A percentile compares a stretch with the other conserved stretches of the same genome.
Conservation (phyloP, 2,329 filamentous ascomycete genomes). For the Piedraia hortae region DNA sequence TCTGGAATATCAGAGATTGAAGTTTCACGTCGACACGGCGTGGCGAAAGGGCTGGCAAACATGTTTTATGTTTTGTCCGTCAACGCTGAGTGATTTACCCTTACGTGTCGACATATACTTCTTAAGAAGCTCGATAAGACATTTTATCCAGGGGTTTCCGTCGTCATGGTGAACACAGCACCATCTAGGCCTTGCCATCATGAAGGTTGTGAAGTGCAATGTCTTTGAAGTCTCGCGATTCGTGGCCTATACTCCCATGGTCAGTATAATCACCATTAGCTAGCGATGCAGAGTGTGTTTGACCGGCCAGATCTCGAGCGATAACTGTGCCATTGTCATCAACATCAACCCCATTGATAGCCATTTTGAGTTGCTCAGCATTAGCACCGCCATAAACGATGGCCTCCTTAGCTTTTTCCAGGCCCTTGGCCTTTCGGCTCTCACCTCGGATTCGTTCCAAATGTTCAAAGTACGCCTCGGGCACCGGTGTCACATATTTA, state of each 20-base stretch:
- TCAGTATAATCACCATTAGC: constrained; percentile 7
- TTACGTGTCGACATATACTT: too few relatives aligned
- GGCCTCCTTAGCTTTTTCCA: constrained; percentile 35
- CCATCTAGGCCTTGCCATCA: too few relatives aligned
- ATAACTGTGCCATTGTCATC: constrained; percentile 29
- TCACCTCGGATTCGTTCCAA: constrained; percentile 45
- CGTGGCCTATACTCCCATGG: constrained; percentile 2
- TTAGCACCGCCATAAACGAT: constrained; percentile 35
- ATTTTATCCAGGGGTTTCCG: too few relatives aligned
- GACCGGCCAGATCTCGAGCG: constrained; percentile 16
- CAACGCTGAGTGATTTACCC: too few relatives aligned
- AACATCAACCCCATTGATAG: constrained; percentile 32
- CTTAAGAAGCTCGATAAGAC: too few relatives aligned
- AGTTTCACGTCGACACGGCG: too few relatives aligned
- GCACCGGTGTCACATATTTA: constrained; percentile 56
- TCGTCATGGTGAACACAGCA: too few relatives aligned
- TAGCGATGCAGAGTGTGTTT: constrained; percentile 3
- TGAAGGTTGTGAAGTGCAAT: constrained; percentile 32
- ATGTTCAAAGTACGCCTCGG: constrained; percentile 57
- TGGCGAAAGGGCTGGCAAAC: too few relatives aligned
- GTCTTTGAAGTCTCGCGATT: constrained; percentile 20
- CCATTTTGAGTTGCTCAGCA: constrained; percentile 31
- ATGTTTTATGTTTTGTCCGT: too few relatives aligned
- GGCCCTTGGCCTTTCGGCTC: constrained; percentile 36
- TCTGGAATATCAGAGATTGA: too few relatives aligned